Evolutionary conservation across 306 rosid genomes (phyloP), one percentile per base, ranked within the genome.

Genomic region (Vigna radiata): DNA sequence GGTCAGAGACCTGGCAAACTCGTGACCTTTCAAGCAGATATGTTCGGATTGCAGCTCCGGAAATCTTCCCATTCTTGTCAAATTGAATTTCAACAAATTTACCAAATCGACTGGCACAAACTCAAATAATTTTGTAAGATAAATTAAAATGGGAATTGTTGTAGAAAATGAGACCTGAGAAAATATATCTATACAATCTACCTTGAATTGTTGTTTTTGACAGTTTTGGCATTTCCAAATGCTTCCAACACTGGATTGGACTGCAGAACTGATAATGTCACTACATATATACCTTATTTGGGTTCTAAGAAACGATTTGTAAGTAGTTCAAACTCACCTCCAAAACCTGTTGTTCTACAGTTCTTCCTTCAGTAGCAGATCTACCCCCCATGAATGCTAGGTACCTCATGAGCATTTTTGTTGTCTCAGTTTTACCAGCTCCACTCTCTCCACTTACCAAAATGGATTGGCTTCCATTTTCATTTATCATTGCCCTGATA

Each of bases 401-500:
- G 72, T 92, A 92, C 76, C 97, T 87, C 97, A 92, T 92, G 12
- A 92, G 85, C 97, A 92, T 92, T 82, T 92, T 92, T 1, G 97
- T 92, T 83, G 97, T 92, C 79, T 92, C 97, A 2, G 97, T 92
- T 78, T 92, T 92, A 68, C 97, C 97, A 19, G 97, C 97, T 68
- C 97, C 97, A 80, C 97, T 92, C 86, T 92, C 97, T 75, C 97
- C 97, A 70, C 97, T 92, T 3, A 92, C 97, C 87, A 92, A 78
- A 79, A 92, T 92, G 68, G 97, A 92, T 76, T 92, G 96, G 75
- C 96, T 88, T 85, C 89, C 91, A 75, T 85, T 83, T 3, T 90
- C 97, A 81, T 92, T 90, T 43, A 90, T 87, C 97, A 92, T 92
- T 64, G 97, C 91, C 86, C 97, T 91, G 72, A 77, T 56, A 83